A percentile compares a stretch with the other conserved stretches of the same genome.
These are phyloP conservation scores for Phialemoniopsis sp. DNA, from an alignment of 2,329 filamentous ascomycete genomes.

Conservation along the genomic window DNA sequence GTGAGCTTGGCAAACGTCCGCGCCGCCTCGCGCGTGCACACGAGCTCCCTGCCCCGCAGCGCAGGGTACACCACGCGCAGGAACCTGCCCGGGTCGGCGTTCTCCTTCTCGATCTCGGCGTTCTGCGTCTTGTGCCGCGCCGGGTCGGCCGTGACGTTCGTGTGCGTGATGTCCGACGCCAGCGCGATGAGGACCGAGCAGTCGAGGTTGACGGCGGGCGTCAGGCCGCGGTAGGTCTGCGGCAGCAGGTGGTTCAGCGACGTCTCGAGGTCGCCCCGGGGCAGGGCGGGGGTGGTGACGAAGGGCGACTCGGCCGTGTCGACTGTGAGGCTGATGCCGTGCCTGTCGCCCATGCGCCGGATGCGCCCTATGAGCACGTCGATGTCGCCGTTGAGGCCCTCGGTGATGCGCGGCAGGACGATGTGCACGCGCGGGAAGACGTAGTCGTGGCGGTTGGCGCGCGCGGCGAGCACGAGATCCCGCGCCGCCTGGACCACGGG, in stretches of 20 bases:
- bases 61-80: constrained; percentile 59
- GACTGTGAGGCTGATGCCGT: constrained; percentile 14
- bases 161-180: constrained; percentile 69
- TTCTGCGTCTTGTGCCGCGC: constrained; percentile 54
- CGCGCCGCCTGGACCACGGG: constrained; percentile 15
- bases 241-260: constrained; percentile 8
- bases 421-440: constrained; percentile 17
- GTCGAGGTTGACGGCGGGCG: constrained; percentile 51
- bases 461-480: constrained; percentile 20
- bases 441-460: constrained; percentile 17
- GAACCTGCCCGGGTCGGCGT: constrained; percentile 51
- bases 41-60: constrained; percentile 49
- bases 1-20: constrained; percentile 65
- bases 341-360: constrained; percentile 11
- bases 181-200: constrained; percentile 70
- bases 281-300: constrained; percentile 8
- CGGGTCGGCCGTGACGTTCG: constrained; percentile 23
- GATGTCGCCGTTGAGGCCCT: constrained; percentile 16
- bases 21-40: constrained; percentile 64
- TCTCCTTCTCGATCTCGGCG: constrained; percentile 62
- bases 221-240: constrained; percentile 15
- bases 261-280: constrained; percentile 15
- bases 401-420: constrained; percentile 18
- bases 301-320: constrained; percentile 19
- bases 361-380: constrained; percentile 19